Base-by-base conservation (phyloP, 2,329 filamentous ascomycete species). In the Hirsutella minnesotensis region DNA sequence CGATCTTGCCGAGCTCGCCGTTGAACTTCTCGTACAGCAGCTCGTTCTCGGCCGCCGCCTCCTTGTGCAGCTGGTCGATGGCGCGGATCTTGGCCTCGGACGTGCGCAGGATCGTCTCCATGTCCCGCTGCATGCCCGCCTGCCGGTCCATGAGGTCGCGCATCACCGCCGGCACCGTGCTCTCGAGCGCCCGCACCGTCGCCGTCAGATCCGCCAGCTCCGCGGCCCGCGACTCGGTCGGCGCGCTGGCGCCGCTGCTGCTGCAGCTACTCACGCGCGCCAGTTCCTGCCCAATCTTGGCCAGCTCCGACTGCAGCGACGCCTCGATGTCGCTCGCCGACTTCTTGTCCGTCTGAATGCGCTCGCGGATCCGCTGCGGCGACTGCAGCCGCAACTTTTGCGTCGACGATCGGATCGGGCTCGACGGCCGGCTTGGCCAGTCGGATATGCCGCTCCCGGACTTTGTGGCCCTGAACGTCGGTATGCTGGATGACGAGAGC, bases 1-100 rank as follows among this genome's bases (percentile, higher is more conserved):
- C 72, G 46, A 95, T 85, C 66, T 84, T 87, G 52, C 78, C 83
- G 39, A 96, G 67, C 64, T 95, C 90, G n/a, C 79, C 77, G 55
- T 95, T 95, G 68, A 95, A 95, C 47, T 81, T 82, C 51, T 90
- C 84, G 61, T 95, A 95, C 43, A 96, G 70, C 24, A 90, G 76
- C 64, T 95, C 89, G 53, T 95, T 96, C 67, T 96, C 90, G 0
- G 86, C 85, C 53, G 81, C 87, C 15, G 81, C 77, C 56, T 95
- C 87, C 50, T 86, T 84, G 65, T 94, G 94, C 41, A 95, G 68
- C 62, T 94, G 85, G 58, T 95, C 89, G 42, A 95, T 77, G 34
- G 83, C 83, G 53, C 81, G 83, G 46, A 82, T 81, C 53, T 92
- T 89, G 46, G 74, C 75, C 58, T 95, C 88, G 13, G 77, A 79